phyloP scores from a whole-genome alignment of 2,329 filamentous ascomycete genomes.

The Sclerotinia trifoliorum region DNA sequence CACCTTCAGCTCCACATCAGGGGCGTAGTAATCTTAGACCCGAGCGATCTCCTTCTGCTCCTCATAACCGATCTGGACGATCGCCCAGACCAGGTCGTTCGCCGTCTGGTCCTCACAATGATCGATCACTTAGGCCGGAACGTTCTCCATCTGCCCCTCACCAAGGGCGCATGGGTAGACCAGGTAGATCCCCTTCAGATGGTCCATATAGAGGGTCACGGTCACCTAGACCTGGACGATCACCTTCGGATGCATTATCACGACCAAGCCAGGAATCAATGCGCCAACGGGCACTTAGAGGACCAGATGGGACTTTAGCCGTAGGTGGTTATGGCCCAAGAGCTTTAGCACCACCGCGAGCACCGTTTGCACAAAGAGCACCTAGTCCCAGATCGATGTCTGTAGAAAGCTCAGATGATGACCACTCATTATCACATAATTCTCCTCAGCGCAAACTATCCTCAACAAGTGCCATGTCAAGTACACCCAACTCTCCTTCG shows the following conservation, averaged over 20 bases:
- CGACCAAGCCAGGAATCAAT: slow-evolving; percentile 37
- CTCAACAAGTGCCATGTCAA: slow-evolving; percentile 62
- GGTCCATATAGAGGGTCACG: slow-evolving; percentile 41
- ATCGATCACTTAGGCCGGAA: slow-evolving; percentile 13
- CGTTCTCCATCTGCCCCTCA: slow-evolving; percentile 20
- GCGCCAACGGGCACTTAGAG: slow-evolving; percentile 32
- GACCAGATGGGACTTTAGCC: slow-evolving; percentile 32
- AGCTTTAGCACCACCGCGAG: slow-evolving; percentile 47
- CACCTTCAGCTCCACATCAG: slow-evolving; percentile 16
- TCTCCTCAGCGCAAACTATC: slow-evolving; percentile 76
- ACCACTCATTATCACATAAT: slow-evolving; percentile 53
- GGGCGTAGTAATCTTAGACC: slow-evolving; percentile 8
- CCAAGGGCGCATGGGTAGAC: slow-evolving; percentile 12
- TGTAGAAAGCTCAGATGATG: slow-evolving; percentile 68
- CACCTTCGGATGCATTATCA: slow-evolving; percentile 29
- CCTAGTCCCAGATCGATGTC: slow-evolving; percentile 64
- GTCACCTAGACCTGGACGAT: slow-evolving; percentile 24
- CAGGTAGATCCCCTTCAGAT: slow-evolving; percentile 10
- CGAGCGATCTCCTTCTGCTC: slow-evolving; percentile 18
- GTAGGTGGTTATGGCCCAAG: slow-evolving; percentile 41
- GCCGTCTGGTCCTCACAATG: slow-evolving; percentile 6
- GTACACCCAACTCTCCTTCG: slow-evolving; percentile 63
- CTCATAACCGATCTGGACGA: not conserved
- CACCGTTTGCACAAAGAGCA: slow-evolving; percentile 46
- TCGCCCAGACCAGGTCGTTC: slow-evolving; percentile 4